phyloP scores from a whole-genome alignment of 1,284 basidiomycete species.

The Trichosporon sp. region DNA sequence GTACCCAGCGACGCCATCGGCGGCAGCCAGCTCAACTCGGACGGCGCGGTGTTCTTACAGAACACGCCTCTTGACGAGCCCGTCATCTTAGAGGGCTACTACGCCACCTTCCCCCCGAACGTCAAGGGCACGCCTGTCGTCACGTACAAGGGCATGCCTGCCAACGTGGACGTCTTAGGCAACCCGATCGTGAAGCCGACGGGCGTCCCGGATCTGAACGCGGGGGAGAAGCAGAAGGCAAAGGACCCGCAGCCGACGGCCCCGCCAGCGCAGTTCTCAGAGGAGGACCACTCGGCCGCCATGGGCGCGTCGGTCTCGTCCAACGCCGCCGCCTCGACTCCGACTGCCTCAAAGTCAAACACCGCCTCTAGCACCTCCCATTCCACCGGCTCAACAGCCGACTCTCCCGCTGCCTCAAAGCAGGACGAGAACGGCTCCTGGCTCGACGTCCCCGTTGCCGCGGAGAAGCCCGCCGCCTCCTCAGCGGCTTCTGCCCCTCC shows the following conservation, averaged over 20 bases:
- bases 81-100: not conserved
- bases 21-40: not conserved
- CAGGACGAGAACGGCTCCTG: not conserved
- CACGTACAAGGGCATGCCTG: not conserved
- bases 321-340: not conserved
- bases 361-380: too few relatives aligned
- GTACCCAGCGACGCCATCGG: not conserved
- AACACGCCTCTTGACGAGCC: not conserved
- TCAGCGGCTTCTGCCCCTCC: not conserved
- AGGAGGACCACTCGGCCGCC: not conserved
- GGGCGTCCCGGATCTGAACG: not conserved
- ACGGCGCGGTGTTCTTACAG: not conserved
- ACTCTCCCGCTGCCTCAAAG: not conserved
- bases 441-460: not conserved
- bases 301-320: not conserved
- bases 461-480: not conserved
- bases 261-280: not conserved
- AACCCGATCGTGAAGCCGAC: not conserved
- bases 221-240: not conserved
- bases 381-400: too few relatives aligned
- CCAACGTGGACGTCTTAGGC: not conserved
- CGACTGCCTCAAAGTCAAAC: too few relatives aligned
- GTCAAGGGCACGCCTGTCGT: not conserved
- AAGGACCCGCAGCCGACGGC: not conserved
- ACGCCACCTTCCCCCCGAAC: not conserved